Conservation (phyloP, 176 grass and related monocot species). For the Luzula sylvatica region DNA sequence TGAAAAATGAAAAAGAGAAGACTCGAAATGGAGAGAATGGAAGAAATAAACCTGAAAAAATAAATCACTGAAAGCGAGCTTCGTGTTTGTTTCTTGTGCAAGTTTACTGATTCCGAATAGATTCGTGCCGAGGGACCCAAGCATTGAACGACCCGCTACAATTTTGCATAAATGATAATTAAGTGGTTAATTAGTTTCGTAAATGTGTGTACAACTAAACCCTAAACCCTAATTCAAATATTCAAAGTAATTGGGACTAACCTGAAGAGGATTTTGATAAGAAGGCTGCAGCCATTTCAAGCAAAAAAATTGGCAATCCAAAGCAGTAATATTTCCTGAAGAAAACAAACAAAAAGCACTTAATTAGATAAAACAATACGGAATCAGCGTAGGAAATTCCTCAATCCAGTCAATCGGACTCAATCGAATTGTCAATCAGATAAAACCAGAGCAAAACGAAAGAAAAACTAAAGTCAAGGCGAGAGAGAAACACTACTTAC, state of each 20-base stretch:
- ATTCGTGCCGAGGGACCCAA: constrained; percentile 12
- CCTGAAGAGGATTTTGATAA: constrained; percentile 21
- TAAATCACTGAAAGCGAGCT: constrained; percentile 10
- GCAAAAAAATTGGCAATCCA: no score
- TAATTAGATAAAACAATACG: no score
- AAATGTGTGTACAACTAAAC: background rate
- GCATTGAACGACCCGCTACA: constrained; percentile 3
- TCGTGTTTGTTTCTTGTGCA: background rate
- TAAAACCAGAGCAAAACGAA: no score
- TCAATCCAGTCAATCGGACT: no score
- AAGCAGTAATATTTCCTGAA: no score
- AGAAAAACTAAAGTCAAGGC: no score
- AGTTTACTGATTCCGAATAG: constrained; percentile 3
- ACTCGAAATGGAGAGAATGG: background rate
- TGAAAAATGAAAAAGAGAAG: no score
- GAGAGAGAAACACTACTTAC: no score
- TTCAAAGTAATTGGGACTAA: background rate
- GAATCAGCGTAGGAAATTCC: no score
- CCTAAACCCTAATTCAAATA: background rate
- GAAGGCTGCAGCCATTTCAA: constrained; percentile 13
- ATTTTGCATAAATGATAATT: background rate
- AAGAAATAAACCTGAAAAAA: constrained; percentile 12
- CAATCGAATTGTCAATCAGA: no score
- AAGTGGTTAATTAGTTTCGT: background rate
- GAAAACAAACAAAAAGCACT: no score